These are phyloP conservation scores for Fraxinus ornus DNA, from an alignment of 305 asterid genomes.

Conservation along the genomic window DNA sequence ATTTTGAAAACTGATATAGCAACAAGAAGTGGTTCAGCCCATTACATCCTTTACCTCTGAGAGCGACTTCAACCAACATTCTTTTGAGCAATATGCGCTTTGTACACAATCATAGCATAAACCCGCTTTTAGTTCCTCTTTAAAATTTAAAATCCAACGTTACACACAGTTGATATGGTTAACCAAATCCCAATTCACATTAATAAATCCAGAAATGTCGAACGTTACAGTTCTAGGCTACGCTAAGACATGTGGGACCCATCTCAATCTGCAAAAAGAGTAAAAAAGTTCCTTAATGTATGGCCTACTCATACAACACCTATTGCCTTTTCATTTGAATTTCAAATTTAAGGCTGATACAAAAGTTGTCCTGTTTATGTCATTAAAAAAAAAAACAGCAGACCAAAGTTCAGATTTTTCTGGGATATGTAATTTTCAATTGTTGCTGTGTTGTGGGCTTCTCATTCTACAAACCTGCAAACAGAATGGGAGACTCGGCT, in stretches of 20 bases:
- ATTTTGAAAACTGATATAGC: slow-evolving; percentile 17
- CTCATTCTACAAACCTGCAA: slow-evolving; percentile 20
- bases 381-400: background rate
- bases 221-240: slow-evolving; percentile 19
- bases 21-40: slow-evolving; percentile 32
- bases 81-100: background rate
- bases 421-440: background rate
- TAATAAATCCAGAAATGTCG: slow-evolving; percentile 10
- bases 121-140: background rate
- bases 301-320: slow-evolving; percentile 33
- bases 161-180: background rate
- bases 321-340: slow-evolving; percentile 38
- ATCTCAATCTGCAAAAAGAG: background rate
- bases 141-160: background rate
- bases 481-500: slow-evolving; percentile 71
- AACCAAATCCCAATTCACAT: slow-evolving; percentile 12
- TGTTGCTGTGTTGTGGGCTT: slow-evolving; percentile 19
- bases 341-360: slow-evolving; percentile 38
- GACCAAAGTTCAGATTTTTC: slow-evolving; percentile 25
- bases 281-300: slow-evolving; percentile 3
- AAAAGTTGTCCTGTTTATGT: slow-evolving; percentile 18
- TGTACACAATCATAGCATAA: background rate
- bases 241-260: slow-evolving; percentile 23
- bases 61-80: slow-evolving; percentile 23
- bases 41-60: slow-evolving; percentile 25